Evolutionary conservation across 106 monocot species (phyloP).

Genomic region (Hemerocallis citrina): DNA sequence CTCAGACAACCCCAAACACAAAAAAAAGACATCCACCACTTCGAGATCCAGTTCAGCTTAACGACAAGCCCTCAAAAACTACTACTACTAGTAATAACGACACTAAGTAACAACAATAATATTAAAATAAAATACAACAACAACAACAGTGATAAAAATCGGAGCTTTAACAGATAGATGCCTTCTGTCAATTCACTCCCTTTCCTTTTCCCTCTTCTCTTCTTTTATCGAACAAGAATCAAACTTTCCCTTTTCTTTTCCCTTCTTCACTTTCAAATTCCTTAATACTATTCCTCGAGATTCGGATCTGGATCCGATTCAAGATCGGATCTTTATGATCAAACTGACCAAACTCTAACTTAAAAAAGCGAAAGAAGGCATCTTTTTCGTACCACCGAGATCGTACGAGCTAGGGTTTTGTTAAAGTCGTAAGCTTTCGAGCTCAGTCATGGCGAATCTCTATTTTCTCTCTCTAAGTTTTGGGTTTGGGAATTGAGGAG

Average conservation of each 20-base stretch:
- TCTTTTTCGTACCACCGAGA: neutral
- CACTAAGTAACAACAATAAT: too few relatives aligned
- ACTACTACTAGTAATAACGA: too few relatives aligned
- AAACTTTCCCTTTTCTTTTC: too few relatives aligned
- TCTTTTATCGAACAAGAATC: too few relatives aligned
- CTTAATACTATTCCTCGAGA: conserved; percentile 9
- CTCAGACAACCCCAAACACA: conserved; percentile 26
- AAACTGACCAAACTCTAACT: too few relatives aligned
- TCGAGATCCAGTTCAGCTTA: conserved; percentile 1
- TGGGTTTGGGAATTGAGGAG: neutral
- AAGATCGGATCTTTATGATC: too few relatives aligned
- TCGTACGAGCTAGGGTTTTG: neutral
- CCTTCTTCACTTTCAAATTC: too few relatives aligned
- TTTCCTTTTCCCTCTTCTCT: conserved; percentile 7
- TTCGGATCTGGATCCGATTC: too few relatives aligned
- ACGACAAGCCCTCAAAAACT: neutral
- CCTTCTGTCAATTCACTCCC: conserved; percentile 11
- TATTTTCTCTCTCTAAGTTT: neutral
- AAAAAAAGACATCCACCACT: conserved; percentile 9
- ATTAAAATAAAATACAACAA: too few relatives aligned
- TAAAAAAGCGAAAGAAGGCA: neutral
- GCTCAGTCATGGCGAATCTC: conserved; percentile 13
- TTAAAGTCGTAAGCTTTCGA: neutral
- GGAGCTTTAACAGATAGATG: conserved; percentile 19
- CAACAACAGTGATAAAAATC: too few relatives aligned